A percentile compares a stretch with the other conserved stretches of the same genome.
Evolutionary conservation across 768 basidiomycete species (phyloP).

Genomic region (Lactifluus rugatus): DNA sequence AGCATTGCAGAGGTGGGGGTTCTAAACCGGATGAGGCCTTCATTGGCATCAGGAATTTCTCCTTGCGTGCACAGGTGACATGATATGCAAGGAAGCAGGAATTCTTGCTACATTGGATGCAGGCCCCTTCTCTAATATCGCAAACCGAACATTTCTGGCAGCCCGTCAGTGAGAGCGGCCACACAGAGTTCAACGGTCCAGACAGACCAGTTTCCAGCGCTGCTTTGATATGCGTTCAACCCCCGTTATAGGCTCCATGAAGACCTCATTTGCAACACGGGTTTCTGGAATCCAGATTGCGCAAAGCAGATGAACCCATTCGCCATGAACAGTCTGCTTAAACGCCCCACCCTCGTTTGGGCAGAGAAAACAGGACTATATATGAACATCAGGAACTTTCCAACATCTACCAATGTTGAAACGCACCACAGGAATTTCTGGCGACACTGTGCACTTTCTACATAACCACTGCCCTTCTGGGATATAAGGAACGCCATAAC

Average conservation of each 20-base stretch:
- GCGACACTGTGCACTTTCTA: constrained; percentile 95
- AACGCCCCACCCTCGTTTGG: constrained; percentile 97
- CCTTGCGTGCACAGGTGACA: constrained; percentile 83
- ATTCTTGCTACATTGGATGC: constrained; percentile 89
- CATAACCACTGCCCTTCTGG: constrained; percentile 99
- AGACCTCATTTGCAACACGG: constrained; percentile 84
- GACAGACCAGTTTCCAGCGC: constrained; percentile 84
- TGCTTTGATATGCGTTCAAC: constrained; percentile 81
- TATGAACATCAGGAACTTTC: not conserved
- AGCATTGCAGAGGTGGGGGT: constrained; percentile 63
- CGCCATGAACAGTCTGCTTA: constrained; percentile 87
- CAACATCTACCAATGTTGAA: not conserved
- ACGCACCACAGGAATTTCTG: constrained; percentile 89
- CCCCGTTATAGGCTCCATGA: constrained; percentile 96
- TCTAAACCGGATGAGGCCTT: constrained; percentile 71
- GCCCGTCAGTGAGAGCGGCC: not conserved
- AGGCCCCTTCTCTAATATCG: constrained; percentile 60
- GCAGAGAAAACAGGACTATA: constrained; percentile 91
- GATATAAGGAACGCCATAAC: constrained; percentile 98
- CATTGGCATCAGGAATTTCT: constrained; percentile 80
- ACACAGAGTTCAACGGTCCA: not conserved
- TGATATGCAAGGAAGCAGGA: constrained; percentile 93
- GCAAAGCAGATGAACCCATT: constrained; percentile 95
- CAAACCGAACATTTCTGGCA: constrained; percentile 55
- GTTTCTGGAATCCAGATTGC: constrained; percentile 98